Evolutionary conservation across 139 green algal species (phyloP).

Genomic region (Micractinium conductrix): DNA sequence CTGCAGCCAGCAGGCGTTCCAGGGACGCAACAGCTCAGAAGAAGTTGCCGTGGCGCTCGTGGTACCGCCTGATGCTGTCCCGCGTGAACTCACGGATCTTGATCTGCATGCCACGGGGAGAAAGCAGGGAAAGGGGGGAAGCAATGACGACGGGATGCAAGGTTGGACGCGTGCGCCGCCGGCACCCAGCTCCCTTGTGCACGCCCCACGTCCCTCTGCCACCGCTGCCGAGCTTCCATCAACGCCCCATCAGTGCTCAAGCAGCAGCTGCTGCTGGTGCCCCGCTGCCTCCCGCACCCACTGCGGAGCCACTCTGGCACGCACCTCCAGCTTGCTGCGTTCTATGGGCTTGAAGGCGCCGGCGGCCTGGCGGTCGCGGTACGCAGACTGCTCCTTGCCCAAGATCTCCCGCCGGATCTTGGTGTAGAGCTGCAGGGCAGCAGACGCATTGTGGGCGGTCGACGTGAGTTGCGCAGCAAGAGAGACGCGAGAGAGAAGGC

Average conservation of each 20-base stretch:
- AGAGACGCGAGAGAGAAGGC: neutral
- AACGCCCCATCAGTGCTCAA: too few species aligned
- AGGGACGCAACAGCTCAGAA: neutral
- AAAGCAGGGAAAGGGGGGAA: neutral
- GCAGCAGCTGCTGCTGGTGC: too few species aligned
- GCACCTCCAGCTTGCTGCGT: constrained; percentile 70
- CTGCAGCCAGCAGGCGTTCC: too few species aligned
- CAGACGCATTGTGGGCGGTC: neutral
- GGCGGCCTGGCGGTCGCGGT: constrained; percentile 51
- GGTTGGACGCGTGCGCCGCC: too few species aligned
- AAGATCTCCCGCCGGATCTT: constrained; percentile 67
- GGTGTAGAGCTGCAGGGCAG: constrained; percentile 26
- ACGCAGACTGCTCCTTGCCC: constrained; percentile 71
- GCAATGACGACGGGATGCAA: neutral
- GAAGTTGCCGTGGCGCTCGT: constrained; percentile 4
- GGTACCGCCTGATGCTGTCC: constrained; percentile 44
- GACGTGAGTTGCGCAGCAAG: neutral
- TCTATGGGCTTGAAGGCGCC: constrained; percentile 69
- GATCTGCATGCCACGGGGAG: neutral
- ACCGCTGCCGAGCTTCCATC: too few species aligned
- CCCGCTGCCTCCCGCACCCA: too few species aligned
- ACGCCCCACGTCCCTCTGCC: too few species aligned
- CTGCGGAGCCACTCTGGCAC: neutral
- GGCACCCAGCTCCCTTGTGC: too few species aligned
- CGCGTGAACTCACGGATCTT: constrained; percentile 57